Evolutionary conservation across 1,139 yeast species (phyloP), one percentile per base, ranked within the genome.

Genomic region (Nakaseomyces bracarensis): DNA sequence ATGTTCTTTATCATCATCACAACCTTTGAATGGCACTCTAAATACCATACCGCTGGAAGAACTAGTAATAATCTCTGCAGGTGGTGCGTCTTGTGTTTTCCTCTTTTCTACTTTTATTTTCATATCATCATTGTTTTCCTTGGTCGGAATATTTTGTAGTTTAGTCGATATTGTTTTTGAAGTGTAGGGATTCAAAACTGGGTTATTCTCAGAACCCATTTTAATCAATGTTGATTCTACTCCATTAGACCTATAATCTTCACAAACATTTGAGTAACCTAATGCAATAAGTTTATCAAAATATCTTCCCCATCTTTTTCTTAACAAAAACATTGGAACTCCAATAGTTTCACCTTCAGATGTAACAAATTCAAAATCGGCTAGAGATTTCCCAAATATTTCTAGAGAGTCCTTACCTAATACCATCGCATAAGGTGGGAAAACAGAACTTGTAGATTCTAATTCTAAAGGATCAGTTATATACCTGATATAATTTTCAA

Each of bases 391-490:
- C 0, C 83, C 82, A 58, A 71, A 78, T 40, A 84, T 66, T 51
- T 79, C 84, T 52, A 80, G 71, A 0, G 86, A 83, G 55, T 77
- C 80, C 52, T 85, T 71, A 3, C 91, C 91, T 38, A 82, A 63
- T 0, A 89, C 82, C 43, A 82, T 78, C 0, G 93, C 89, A 42
- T 80, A 77, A 1, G 85, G 77, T 1, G 89, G 86, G 50, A 81
- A 79, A 0, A 79, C 81, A 0, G 86, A 75, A 40, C 78, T 67
- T 25, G 79, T 77, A 1, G 82, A 75, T 15, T 82, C 77, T 50
- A 79, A 71, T 45, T 77, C 79, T 2, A 78, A 67, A 22, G 77
- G 75, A 1, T 89, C 91, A 0, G 87, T 84, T 30, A 82, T 79
- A 57, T 82, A 82, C 49, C 79, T 77, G n/a, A 83, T 80, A 54